Conservation (phyloP, 2,329 filamentous ascomycete genomes). For the Trichoderma sp. region DNA sequence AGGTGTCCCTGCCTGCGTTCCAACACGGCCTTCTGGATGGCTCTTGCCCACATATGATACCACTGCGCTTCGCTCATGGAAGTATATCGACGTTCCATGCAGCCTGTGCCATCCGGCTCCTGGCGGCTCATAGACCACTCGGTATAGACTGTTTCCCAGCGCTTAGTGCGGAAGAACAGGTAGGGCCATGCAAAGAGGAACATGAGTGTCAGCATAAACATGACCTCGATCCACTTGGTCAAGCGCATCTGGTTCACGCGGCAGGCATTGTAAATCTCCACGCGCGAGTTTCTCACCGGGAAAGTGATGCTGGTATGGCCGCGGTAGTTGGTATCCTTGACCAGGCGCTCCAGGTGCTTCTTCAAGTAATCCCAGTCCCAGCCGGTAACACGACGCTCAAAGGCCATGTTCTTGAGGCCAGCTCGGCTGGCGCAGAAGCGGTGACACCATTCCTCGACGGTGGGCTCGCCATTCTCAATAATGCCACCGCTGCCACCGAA, state of each 20-base stretch:
- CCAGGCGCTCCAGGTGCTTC: constrained; percentile 54
- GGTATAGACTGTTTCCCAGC: constrained; percentile 64
- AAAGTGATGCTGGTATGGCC: constrained; percentile 62
- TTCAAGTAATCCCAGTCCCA: constrained; percentile 60
- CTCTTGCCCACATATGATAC: constrained; percentile 63
- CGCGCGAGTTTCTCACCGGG: constrained; percentile 55
- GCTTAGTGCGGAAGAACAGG: constrained; percentile 66
- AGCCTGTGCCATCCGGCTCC: constrained; percentile 35
- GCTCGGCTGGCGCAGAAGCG: constrained; percentile 62
- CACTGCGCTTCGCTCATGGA: constrained; percentile 60
- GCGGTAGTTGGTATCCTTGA: constrained; percentile 67
- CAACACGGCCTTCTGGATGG: constrained; percentile 61
- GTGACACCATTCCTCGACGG: constrained; percentile 64
- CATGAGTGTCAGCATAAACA: constrained; percentile 67
- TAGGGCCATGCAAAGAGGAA: constrained; percentile 73
- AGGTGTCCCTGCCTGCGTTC: constrained; percentile 58
- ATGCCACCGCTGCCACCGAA: constrained; percentile 37
- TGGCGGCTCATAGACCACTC: constrained; percentile 53
- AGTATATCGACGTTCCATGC: constrained; percentile 50
- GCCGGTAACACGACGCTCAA: constrained; percentile 57
- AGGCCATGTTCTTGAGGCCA: constrained; percentile 57
- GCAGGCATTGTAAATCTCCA: constrained; percentile 66
- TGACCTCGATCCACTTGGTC: constrained; percentile 61
- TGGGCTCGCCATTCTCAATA: constrained; percentile 37
- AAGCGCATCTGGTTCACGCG: constrained; percentile 66